Evolutionary conservation across 176 grass and related monocot genomes (phyloP).

Genomic region (Cenchrus fungigraminus): DNA sequence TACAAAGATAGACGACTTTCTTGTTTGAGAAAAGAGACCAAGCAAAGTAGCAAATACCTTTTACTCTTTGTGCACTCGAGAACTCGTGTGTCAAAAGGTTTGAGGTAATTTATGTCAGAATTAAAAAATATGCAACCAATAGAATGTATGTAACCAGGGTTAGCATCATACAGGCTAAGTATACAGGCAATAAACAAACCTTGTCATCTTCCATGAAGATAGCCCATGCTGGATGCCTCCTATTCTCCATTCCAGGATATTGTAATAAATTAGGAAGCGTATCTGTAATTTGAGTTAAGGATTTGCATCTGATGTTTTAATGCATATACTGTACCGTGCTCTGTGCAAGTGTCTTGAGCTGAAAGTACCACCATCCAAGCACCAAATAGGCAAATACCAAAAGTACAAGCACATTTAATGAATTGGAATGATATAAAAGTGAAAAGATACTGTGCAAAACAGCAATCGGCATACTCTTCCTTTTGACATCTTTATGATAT

Average conservation of each 20-base stretch:
- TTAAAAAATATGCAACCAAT: background rate
- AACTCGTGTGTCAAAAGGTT: background rate
- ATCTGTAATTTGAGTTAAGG: constrained; percentile 43
- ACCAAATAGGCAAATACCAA: background rate
- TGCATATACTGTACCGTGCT: background rate
- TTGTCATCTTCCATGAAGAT: constrained; percentile 67
- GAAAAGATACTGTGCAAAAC: constrained; percentile 54
- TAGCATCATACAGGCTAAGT: background rate
- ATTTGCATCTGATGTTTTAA: background rate
- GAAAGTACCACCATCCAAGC: background rate
- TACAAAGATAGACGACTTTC: too few relatives aligned
- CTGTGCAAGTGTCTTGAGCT: background rate
- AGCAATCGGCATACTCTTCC: constrained; percentile 53
- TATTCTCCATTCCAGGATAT: constrained; percentile 45
- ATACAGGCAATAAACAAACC: constrained; percentile 29
- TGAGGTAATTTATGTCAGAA: constrained; percentile 1
- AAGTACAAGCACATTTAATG: background rate
- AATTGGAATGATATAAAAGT: background rate
- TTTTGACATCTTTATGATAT: constrained; percentile 49
- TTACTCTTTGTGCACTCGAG: too few relatives aligned
- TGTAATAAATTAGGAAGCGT: constrained; percentile 60
- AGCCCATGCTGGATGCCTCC: constrained; percentile 48
- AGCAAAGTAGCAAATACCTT: too few relatives aligned
- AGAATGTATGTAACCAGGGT: background rate
- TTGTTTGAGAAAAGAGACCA: too few relatives aligned